A percentile compares a stretch with the other conserved stretches of the same genome.
phyloP scores from a whole-genome alignment of 106 monocot genomes.

The Dendrobium catenatum region DNA sequence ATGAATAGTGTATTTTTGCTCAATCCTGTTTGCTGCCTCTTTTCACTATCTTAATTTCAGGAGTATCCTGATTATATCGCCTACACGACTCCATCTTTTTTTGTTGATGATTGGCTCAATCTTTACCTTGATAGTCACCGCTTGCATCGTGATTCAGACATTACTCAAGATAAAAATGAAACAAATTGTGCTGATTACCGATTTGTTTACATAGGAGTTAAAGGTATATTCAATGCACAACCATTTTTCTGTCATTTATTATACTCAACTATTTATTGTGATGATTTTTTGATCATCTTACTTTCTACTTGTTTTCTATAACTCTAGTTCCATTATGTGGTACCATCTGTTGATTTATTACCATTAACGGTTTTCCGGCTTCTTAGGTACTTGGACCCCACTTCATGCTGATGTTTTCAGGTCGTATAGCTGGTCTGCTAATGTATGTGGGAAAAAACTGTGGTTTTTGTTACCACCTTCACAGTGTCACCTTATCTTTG shows the following conservation, averaged over 20 bases:
- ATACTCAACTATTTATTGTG: not conserved
- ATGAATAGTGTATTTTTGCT: not conserved
- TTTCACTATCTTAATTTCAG: constrained; percentile 37
- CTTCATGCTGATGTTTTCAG: constrained; percentile 99
- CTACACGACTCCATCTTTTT: constrained; percentile 83
- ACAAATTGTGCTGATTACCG: constrained; percentile 83
- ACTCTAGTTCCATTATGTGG: not conserved
- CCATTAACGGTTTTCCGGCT: not conserved
- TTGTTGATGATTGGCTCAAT: constrained; percentile 97
- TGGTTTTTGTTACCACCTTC: constrained; percentile 88
- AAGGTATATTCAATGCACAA: constrained; percentile 50
- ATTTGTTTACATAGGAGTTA: constrained; percentile 94
- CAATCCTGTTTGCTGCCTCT: not conserved
- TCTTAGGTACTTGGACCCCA: constrained; percentile 95
- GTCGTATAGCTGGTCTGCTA: constrained; percentile 98
- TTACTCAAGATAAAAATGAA: constrained; percentile 44
- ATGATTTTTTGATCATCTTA: not conserved
- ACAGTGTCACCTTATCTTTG: constrained; percentile 67
- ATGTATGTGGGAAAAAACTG: constrained; percentile 84
- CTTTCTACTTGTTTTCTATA: not conserved
- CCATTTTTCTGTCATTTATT: not conserved
- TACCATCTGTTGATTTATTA: not conserved
- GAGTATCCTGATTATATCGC: constrained; percentile 87
- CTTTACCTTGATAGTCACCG: constrained; percentile 79
- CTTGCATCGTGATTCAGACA: constrained; percentile 48